phyloP scores from a whole-genome alignment of 2,329 filamentous ascomycete genomes.

The Cordyceps farinosa region DNA sequence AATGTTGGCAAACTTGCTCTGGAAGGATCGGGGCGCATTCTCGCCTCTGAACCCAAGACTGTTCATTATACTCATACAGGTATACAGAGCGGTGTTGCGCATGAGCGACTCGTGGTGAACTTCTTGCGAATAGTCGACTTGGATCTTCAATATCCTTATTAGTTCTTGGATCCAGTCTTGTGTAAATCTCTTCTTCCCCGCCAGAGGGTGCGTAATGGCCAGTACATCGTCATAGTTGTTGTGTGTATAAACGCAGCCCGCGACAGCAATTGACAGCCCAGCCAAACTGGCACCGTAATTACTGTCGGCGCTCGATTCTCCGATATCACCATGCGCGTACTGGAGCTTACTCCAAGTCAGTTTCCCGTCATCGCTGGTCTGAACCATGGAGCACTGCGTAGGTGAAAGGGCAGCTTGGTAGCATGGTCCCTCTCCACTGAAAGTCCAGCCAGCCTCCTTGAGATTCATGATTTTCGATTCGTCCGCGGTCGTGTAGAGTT shows the following conservation, averaged over 20 bases:
- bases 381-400: constrained; percentile 55
- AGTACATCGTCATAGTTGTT: constrained; percentile 68
- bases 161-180: constrained; percentile 63
- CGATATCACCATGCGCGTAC: constrained; percentile 47
- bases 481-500: constrained; percentile 62
- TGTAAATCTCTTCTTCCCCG: constrained; percentile 45
- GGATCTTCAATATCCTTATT: constrained; percentile 65
- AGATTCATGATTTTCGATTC: constrained; percentile 64
- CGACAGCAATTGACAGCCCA: constrained; percentile 52
- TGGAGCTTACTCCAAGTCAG: constrained; percentile 56
- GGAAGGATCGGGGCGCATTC: constrained; percentile 57
- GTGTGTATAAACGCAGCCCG: constrained; percentile 43
- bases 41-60: constrained; percentile 71
- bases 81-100: constrained; percentile 67
- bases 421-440: constrained; percentile 61
- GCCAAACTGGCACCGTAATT: constrained; percentile 58
- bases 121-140: constrained; percentile 80
- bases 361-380: constrained; percentile 56
- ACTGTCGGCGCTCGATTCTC: constrained; percentile 48
- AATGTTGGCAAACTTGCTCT: constrained; percentile 71
- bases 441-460: constrained; percentile 74
- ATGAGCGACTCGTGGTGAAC: constrained; percentile 68
- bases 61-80: constrained; percentile 74
- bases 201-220: constrained; percentile 56
- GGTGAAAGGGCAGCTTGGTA: constrained; percentile 60